Evolutionary conservation across 768 basidiomycete species (phyloP).

Genomic region (Wakefieldia striispora): DNA sequence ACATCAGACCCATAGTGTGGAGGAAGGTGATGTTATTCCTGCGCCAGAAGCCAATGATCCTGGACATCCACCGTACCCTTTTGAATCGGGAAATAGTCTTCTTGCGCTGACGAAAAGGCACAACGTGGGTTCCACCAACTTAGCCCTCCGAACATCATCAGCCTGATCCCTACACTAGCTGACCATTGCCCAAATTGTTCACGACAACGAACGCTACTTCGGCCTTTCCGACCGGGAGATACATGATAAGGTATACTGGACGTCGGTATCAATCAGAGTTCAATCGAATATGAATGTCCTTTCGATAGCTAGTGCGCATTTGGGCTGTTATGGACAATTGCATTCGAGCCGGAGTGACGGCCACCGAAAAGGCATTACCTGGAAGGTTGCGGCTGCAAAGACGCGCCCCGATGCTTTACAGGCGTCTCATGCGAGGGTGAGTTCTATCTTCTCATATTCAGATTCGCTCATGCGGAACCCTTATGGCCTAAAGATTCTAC

Average conservation of each 20-base stretch:
- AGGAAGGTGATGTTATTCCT: conserved; percentile 21
- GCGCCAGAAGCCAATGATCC: conserved; percentile 25
- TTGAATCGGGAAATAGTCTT: conserved; percentile 72
- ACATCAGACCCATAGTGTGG: conserved; percentile 56
- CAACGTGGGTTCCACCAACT: conserved; percentile 55
- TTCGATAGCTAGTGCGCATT: conserved; percentile 59
- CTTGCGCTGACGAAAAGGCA: conserved; percentile 74
- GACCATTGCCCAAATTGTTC: conserved; percentile 92
- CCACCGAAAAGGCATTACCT: conserved; percentile 76
- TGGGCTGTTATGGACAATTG: conserved; percentile 94
- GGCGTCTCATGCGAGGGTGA: conserved; percentile 86
- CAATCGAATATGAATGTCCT: neutral
- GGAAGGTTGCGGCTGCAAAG: conserved; percentile 79
- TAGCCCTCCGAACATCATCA: neutral
- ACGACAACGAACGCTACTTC: conserved; percentile 86
- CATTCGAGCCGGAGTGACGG: conserved; percentile 81
- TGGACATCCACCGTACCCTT: conserved; percentile 79
- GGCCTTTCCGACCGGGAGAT: conserved; percentile 76
- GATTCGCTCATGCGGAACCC: conserved; percentile 12
- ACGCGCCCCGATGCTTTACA: conserved; percentile 86
- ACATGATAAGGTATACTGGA: conserved; percentile 54
- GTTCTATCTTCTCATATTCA: conserved; percentile 7
- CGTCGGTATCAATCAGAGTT: neutral
- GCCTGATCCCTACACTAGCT: conserved; percentile 46
- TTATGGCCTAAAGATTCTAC: conserved; percentile 44